Percentiles rank a stretch among this genome's conserved stretches.
These are phyloP conservation scores for Parathielavia hyrcaniae DNA, from an alignment of 495 filamentous ascomycete genomes.

Conservation along the genomic window DNA sequence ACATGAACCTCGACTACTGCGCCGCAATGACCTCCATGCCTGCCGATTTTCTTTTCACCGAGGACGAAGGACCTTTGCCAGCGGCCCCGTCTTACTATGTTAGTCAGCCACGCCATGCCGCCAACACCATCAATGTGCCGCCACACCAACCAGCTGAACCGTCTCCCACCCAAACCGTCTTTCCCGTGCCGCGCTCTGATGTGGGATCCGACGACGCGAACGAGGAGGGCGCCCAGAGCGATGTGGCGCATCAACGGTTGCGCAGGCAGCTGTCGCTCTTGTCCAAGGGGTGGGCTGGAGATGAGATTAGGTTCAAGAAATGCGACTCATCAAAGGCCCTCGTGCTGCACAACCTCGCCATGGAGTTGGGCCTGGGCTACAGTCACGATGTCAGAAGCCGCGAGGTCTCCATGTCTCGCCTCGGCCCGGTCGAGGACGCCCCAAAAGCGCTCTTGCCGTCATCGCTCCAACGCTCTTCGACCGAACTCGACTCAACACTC, in stretches of 20 bases:
- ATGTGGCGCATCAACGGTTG: conserved; percentile 17
- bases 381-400: conserved; percentile 22
- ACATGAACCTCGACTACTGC: conserved; percentile 6
- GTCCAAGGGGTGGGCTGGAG: conserved; percentile 27
- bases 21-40: background rate
- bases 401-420: conserved; percentile 23
- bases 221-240: conserved; percentile 8
- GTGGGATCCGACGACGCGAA: background rate
- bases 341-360: conserved; percentile 24
- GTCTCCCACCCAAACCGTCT: background rate
- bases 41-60: conserved; percentile 26
- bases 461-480: conserved; percentile 16
- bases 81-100: background rate
- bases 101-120: background rate
- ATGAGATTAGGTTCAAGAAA: conserved; percentile 30
- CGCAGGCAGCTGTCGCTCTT: conserved; percentile 28
- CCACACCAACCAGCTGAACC: background rate
- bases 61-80: conserved; percentile 25
- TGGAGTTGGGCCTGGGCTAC: conserved; percentile 27
- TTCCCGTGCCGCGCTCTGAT: background rate
- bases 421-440: conserved; percentile 1
- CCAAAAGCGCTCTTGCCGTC: conserved; percentile 3
- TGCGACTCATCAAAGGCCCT: conserved; percentile 28
- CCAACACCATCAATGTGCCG: background rate
- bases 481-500: conserved; percentile 14